Conservation (phyloP, 1,139 yeast genomes). For the Yamadazyma siamensis region DNA sequence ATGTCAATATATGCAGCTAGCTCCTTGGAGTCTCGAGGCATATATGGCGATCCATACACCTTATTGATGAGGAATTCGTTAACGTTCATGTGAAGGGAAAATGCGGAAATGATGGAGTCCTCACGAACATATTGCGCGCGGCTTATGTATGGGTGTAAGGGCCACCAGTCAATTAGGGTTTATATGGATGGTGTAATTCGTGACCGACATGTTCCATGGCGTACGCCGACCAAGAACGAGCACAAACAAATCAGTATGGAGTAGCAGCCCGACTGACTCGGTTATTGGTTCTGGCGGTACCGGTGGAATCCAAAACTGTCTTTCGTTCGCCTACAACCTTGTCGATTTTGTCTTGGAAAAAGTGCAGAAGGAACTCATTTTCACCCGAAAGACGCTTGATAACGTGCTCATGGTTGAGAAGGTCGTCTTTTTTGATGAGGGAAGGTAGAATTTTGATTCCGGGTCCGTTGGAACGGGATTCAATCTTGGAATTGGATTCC, state of each 20-base stretch:
- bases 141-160: too few species aligned
- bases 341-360: constrained; percentile 34
- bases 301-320: constrained; percentile 27
- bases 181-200: too few species aligned
- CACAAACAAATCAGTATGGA: constrained; percentile 33
- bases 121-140: neutral
- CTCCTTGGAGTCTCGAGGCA: constrained; percentile 12
- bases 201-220: too few species aligned
- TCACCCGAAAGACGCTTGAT: constrained; percentile 26
- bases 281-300: constrained; percentile 34
- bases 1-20: constrained; percentile 5
- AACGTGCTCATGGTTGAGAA: constrained; percentile 24
- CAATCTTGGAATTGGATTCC: constrained; percentile 24
- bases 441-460: constrained; percentile 42
- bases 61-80: constrained; percentile 3
- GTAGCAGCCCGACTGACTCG: constrained; percentile 40
- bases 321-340: constrained; percentile 39
- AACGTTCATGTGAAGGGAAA: neutral
- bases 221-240: too few species aligned
- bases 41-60: constrained; percentile 13
- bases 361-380: constrained; percentile 33
- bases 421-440: constrained; percentile 33
- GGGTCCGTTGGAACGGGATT: constrained; percentile 38
- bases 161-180: too few species aligned
- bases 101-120: neutral